These are phyloP conservation scores for Angomonas desouzai DNA, from an alignment of 208 protist genomes.

Conservation along the genomic window DNA sequence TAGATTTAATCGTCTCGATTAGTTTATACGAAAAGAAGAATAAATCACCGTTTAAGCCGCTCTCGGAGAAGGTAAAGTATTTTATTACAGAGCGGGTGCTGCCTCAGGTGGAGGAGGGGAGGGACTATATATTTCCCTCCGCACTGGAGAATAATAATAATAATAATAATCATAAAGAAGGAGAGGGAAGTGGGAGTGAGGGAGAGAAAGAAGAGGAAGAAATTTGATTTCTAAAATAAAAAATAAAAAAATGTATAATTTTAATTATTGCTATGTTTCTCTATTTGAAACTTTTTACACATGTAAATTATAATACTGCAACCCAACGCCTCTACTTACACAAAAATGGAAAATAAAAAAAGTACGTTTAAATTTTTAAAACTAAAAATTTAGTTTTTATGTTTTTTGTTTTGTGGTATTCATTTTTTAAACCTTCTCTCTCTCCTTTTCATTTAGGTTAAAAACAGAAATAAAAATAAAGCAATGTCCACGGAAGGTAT, in stretches of 20 bases:
- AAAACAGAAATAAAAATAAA: constrained; percentile 5
- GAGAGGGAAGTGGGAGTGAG: no score
- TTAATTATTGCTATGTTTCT: constrained; percentile 17
- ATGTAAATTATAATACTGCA: constrained; percentile 7
- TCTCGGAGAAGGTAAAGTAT: constrained; percentile 32
- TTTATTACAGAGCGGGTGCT: constrained; percentile 34
- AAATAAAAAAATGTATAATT: constrained; percentile 5
- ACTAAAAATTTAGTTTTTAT: neutral
- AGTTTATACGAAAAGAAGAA: constrained; percentile 30
- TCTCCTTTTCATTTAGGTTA: no score
- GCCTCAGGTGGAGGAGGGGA: neutral
- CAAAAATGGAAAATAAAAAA: constrained; percentile 13
- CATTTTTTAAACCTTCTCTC: no score
- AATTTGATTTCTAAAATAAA: neutral
- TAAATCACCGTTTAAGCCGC: constrained; percentile 20
- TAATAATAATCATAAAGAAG: neutral
- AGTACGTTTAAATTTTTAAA: neutral
- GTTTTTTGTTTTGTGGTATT: no score
- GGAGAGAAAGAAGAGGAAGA: neutral
- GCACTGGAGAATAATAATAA: neutral
- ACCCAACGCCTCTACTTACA: no score
- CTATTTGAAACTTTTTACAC: constrained; percentile 12
- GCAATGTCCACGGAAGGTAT: neutral
- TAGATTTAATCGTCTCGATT: constrained; percentile 37
- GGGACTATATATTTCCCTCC: neutral